A percentile compares a stretch with the other conserved stretches of the same genome.
phyloP scores from a whole-genome alignment of 2,329 filamentous ascomycete species.

The Hypoxylon sp. region DNA sequence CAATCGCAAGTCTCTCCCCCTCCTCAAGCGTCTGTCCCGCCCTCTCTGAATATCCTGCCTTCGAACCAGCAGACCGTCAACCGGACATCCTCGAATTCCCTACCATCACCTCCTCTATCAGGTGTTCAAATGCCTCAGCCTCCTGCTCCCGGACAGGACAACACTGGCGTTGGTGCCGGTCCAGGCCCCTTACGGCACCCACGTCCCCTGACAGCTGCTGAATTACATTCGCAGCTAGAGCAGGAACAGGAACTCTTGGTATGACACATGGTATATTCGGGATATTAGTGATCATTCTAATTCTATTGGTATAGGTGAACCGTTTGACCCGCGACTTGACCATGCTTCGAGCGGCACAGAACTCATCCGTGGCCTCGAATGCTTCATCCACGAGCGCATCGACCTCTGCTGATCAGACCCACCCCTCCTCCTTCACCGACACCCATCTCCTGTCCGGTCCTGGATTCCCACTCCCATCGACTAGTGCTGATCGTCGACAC shows the following conservation, averaged over 20 bases:
- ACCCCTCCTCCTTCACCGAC: constrained; percentile 60
- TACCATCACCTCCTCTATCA: constrained; percentile 53
- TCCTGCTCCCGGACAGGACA: constrained; percentile 52
- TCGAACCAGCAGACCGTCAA: constrained; percentile 64
- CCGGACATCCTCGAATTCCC: constrained; percentile 56
- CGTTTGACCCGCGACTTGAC: constrained; percentile 91
- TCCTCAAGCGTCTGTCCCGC: constrained; percentile 53
- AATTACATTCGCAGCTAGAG: constrained; percentile 90
- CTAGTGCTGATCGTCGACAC: constrained; percentile 64
- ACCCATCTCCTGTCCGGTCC: constrained; percentile 70
- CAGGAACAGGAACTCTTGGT: constrained; percentile 97
- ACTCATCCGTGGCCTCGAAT: constrained; percentile 76
- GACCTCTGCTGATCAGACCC: constrained; percentile 63
- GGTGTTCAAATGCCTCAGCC: constrained; percentile 51
- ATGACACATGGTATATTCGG: constrained; percentile 53
- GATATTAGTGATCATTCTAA: constrained; percentile 16
- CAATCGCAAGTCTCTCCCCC: constrained; percentile 48
- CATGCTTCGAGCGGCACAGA: constrained; percentile 80
- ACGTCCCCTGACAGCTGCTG: constrained; percentile 86
- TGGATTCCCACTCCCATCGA: constrained; percentile 70
- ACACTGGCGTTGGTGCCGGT: constrained; percentile 66
- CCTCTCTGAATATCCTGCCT: constrained; percentile 70
- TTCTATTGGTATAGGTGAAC: constrained; percentile 76
- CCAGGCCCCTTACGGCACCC: constrained; percentile 87
- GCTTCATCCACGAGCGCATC: constrained; percentile 72